Conservation (phyloP, 208 protist genomes). For the Trypanosoma avium region DNA sequence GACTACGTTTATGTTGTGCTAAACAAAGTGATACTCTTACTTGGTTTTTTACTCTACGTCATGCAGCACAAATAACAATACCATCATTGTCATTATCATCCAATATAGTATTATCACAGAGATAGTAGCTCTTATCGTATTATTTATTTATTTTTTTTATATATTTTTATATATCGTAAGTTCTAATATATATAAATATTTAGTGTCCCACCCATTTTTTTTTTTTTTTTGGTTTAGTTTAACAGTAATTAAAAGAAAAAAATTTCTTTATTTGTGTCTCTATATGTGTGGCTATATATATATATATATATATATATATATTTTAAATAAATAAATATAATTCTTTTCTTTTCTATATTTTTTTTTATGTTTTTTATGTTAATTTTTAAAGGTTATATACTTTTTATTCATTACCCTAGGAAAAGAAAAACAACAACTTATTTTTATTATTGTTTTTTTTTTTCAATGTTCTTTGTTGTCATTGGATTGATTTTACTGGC, state of each 20-base stretch:
- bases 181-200: no score
- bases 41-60: conserved; percentile 22
- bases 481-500: conserved; percentile 40
- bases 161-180: no score
- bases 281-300: background rate
- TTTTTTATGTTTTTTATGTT: no score
- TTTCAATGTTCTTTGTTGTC: conserved; percentile 38
- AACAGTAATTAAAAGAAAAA: no score
- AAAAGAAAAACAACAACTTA: conserved; percentile 1
- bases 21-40: conserved; percentile 12
- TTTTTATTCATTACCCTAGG: conserved; percentile 16
- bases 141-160: no score
- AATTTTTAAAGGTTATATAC: no score
- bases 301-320: background rate
- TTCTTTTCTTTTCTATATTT: conserved; percentile 3
- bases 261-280: background rate
- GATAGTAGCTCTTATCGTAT: no score
- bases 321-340: background rate
- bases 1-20: conserved; percentile 10
- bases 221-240: no score
- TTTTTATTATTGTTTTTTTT: no score
- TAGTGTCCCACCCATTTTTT: no score
- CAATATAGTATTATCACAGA: no score
- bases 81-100: conserved; percentile 6
- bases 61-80: background rate